Percentiles rank a stretch among this genome's conserved stretches.
Conservation (phyloP, 75 land plant genomes). For the Cryptomeria japonica region DNA sequence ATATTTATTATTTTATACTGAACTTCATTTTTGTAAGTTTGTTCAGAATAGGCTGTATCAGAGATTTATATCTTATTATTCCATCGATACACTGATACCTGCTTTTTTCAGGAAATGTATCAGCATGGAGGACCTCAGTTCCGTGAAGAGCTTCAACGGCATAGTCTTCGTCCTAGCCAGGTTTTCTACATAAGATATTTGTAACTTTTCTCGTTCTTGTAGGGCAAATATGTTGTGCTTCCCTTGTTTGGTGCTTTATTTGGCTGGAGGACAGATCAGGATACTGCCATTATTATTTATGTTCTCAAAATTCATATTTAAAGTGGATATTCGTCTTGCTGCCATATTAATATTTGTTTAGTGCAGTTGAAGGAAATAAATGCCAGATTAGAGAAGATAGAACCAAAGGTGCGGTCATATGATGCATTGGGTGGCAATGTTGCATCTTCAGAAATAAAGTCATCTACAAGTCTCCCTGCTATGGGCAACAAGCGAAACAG, state of each 20-base stretch:
- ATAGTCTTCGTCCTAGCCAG: slow-evolving; percentile 59
- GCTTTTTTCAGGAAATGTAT: slow-evolving; percentile 83
- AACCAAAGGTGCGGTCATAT: slow-evolving; percentile 59
- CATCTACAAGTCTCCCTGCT: slow-evolving; percentile 24
- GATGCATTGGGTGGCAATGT: slow-evolving; percentile 43
- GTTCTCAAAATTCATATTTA: neutral
- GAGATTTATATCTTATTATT: neutral
- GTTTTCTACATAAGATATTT: slow-evolving; percentile 22
- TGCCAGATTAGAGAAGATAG: slow-evolving; percentile 82
- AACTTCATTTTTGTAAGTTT: neutral
- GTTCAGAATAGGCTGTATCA: neutral
- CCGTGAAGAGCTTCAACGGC: slow-evolving; percentile 80
- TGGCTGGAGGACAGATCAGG: neutral
- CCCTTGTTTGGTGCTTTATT: neutral
- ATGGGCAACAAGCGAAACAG: slow-evolving; percentile 57
- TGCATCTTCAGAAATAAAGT: slow-evolving; percentile 33
- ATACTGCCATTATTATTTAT: neutral
- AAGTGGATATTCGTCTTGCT: neutral
- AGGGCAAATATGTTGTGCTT: neutral
- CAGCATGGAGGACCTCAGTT: slow-evolving; percentile 88
- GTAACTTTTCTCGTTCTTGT: neutral
- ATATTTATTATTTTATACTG: neutral
- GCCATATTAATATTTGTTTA: neutral
- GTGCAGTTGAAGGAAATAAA: slow-evolving; percentile 88
- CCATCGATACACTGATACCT: neutral